These are phyloP conservation scores for Xylariaceae sp. DNA, from an alignment of 2,329 filamentous ascomycete species.

Conservation along the genomic window DNA sequence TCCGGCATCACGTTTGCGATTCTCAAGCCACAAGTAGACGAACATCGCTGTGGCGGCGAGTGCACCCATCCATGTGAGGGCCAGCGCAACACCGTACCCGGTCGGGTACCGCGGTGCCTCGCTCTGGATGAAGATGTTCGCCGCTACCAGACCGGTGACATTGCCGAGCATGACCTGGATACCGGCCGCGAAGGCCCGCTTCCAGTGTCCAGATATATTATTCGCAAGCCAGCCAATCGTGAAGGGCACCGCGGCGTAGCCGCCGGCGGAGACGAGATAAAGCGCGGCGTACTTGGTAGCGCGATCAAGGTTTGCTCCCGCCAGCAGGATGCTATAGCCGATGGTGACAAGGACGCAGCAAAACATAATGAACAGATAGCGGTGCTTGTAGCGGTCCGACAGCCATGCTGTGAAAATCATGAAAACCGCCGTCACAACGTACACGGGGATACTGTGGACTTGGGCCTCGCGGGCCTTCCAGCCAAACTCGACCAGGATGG, in stretches of 20 bases:
- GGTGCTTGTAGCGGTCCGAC: conserved; percentile 35
- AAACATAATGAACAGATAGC: conserved; percentile 35
- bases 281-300: conserved; percentile 36
- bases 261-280: conserved; percentile 37
- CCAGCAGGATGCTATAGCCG: conserved; percentile 36
- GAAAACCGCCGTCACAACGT: conserved; percentile 32
- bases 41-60: conserved; percentile 37
- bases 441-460: conserved; percentile 38
- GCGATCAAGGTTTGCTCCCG: conserved; percentile 26
- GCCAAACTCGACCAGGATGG: conserved; percentile 39
- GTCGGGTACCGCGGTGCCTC: conserved; percentile 37
- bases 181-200: conserved; percentile 46
- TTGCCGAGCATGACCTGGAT: conserved; percentile 50
- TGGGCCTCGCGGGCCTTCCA: conserved; percentile 37
- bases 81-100: conserved; percentile 36
- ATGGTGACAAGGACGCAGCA: conserved; percentile 30
- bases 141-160: conserved; percentile 37
- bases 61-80: conserved; percentile 33
- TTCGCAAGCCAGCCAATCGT: conserved; percentile 47
- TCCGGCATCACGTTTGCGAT: conserved; percentile 43
- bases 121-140: conserved; percentile 35
- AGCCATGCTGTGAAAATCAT: conserved; percentile 34
- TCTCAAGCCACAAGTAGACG: conserved; percentile 41
- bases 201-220: conserved; percentile 51
- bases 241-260: conserved; percentile 35